These are phyloP conservation scores for Panicum hallii DNA, from an alignment of 202 grass and related monocot species.

Conservation along the genomic window DNA sequence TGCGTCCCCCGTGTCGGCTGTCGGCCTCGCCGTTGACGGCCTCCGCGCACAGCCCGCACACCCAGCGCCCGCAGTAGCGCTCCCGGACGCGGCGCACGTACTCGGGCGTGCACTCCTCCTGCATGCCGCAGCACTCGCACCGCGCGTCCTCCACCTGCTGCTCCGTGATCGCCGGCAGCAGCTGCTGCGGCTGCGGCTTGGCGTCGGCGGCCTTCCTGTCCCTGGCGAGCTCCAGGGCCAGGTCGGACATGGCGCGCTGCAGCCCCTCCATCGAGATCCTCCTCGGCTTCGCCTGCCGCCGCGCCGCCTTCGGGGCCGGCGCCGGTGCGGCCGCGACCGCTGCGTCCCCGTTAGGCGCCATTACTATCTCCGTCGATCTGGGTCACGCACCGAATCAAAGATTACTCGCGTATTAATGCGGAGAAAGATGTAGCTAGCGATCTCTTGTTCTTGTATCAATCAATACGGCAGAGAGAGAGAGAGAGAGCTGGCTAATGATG, in stretches of 20 bases:
- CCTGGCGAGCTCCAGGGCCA: slow-evolving; percentile 66
- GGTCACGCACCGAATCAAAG: slow-evolving; percentile 20
- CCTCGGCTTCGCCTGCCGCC: slow-evolving; percentile 37
- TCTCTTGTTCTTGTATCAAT: neutral
- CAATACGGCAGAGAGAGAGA: neutral
- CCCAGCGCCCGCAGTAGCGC: slow-evolving; percentile 66
- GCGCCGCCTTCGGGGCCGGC: neutral
- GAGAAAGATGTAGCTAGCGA: neutral
- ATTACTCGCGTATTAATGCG: neutral
- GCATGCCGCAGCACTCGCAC: slow-evolving; percentile 83
- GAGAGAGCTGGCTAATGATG: neutral
- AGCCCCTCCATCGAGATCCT: slow-evolving; percentile 91
- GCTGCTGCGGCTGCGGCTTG: neutral
- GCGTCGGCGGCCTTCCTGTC: slow-evolving; percentile 27
- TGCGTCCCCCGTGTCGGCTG: slow-evolving; percentile 29
- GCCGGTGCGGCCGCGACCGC: slow-evolving; percentile 38
- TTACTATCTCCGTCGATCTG: neutral
- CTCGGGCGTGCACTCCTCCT: slow-evolving; percentile 73
- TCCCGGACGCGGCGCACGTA: slow-evolving; percentile 72
- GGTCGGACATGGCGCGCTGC: slow-evolving; percentile 79
- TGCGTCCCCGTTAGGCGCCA: slow-evolving; percentile 68
- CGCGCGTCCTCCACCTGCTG: slow-evolving; percentile 56
- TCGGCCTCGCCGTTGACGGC: slow-evolving; percentile 71
- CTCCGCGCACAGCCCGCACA: slow-evolving; percentile 79
- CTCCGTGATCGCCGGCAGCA: slow-evolving; percentile 64